Conservation (phyloP, 257 asterid genomes). For the Capsicum baccatum region DNA sequence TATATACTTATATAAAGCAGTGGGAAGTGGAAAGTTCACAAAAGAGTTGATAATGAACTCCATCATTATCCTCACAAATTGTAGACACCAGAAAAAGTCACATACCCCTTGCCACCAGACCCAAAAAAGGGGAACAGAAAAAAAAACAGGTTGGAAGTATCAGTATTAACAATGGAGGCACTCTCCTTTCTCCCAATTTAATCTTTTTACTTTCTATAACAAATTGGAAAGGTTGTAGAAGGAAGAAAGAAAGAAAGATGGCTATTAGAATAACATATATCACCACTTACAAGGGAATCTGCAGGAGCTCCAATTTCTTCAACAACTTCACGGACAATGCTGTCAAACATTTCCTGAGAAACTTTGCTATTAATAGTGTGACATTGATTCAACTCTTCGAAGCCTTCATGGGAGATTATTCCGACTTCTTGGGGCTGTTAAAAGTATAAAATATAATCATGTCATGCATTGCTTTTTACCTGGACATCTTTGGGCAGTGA, state of each 20-base stretch:
- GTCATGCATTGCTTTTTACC: not conserved
- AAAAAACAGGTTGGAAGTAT: not conserved
- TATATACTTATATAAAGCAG: not conserved
- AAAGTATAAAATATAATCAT: not conserved
- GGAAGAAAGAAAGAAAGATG: not conserved
- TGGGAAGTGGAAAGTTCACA: not conserved
- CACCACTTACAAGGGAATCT: constrained; percentile 59
- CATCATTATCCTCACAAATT: not conserved
- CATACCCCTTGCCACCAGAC: not conserved
- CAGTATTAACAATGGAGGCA: not conserved
- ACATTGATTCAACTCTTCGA: constrained; percentile 41
- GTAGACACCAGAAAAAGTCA: not conserved
- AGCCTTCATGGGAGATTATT: constrained; percentile 49
- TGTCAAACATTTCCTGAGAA: constrained; percentile 91
- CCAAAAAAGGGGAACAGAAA: too few relatives aligned
- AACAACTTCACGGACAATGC: constrained; percentile 90
- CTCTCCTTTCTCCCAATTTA: not conserved
- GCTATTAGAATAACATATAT: constrained; percentile 14
- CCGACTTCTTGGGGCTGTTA: constrained; percentile 83
- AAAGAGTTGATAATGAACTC: not conserved
- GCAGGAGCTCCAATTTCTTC: constrained; percentile 97
- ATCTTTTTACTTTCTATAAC: not conserved
- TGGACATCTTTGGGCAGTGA: not conserved
- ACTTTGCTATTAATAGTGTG: constrained; percentile 54
- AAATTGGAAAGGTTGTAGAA: not conserved